phyloP scores from a whole-genome alignment of 176 grass and related monocot species.

The Panicum miliaceum region DNA sequence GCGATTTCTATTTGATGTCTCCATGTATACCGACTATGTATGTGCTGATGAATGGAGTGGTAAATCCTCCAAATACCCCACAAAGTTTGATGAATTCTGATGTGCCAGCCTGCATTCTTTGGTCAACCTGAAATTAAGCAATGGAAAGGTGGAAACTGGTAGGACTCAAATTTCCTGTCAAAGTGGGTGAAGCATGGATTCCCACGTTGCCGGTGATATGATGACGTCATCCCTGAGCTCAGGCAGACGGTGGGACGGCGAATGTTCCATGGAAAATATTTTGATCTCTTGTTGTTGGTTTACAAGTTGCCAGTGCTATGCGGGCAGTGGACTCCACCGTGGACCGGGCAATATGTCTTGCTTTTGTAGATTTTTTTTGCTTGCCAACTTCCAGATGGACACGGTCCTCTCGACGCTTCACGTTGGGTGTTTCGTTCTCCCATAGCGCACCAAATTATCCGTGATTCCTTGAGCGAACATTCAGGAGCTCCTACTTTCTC shows the following conservation, averaged over 20 bases:
- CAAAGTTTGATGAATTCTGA: slow-evolving; percentile 4
- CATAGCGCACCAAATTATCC: neutral
- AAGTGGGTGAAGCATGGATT: slow-evolving; percentile 23
- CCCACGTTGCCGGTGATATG: neutral
- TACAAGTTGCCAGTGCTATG: neutral
- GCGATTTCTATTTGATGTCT: neutral
- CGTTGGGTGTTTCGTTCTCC: neutral
- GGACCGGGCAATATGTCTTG: neutral
- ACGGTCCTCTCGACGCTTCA: slow-evolving; percentile 10
- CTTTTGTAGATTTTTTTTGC: neutral
- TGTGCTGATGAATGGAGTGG: neutral
- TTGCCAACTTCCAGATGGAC: neutral
- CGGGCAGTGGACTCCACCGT: neutral
- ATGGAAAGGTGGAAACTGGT: slow-evolving; percentile 6
- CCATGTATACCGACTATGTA: neutral
- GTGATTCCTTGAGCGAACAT: slow-evolving; percentile 27
- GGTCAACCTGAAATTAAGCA: neutral
- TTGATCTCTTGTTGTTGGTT: neutral
- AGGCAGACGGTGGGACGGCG: neutral
- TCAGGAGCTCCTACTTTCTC: neutral
- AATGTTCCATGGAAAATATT: slow-evolving; percentile 38
- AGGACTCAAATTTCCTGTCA: slow-evolving; percentile 10
- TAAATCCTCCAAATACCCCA: neutral
- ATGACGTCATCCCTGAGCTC: slow-evolving; percentile 37
- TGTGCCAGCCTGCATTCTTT: neutral